Conservation (phyloP, 306 rosid species). For the Dryas drummondii region DNA sequence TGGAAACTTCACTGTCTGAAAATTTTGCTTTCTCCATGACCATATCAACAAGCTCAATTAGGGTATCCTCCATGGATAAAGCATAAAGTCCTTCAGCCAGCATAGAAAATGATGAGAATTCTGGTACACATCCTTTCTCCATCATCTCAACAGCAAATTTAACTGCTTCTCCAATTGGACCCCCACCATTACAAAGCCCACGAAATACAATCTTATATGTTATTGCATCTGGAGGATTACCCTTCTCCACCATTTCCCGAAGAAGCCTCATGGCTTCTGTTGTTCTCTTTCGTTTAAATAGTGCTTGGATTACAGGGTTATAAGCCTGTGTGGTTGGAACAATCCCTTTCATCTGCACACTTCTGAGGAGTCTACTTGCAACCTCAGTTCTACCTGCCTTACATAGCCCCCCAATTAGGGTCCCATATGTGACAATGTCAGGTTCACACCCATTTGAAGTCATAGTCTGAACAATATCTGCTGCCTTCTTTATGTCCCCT, state of each 20-base stretch:
- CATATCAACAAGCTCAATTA: conserved; percentile 61
- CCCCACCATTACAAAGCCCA: conserved; percentile 91
- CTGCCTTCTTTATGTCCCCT: conserved; percentile 79
- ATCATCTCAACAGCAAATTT: conserved; percentile 79
- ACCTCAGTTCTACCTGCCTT: conserved; percentile 79
- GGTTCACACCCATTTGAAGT: conserved; percentile 75
- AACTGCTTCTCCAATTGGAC: conserved; percentile 81
- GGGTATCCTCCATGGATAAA: conserved; percentile 77
- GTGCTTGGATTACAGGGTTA: conserved; percentile 73
- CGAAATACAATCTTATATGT: conserved; percentile 74
- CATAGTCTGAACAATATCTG: conserved; percentile 88
- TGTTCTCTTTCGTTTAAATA: conserved; percentile 67
- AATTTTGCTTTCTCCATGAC: conserved; percentile 67
- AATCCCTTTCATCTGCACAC: conserved; percentile 86
- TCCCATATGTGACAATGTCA: conserved; percentile 79
- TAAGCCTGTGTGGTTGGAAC: conserved; percentile 74
- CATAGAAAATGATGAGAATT: conserved; percentile 57
- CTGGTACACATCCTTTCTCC: conserved; percentile 69
- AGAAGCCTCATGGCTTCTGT: conserved; percentile 83
- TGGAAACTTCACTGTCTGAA: conserved; percentile 56
- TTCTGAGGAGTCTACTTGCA: conserved; percentile 82
- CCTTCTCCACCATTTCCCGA: conserved; percentile 86
- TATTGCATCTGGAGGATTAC: conserved; percentile 69
- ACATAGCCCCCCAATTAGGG: conserved; percentile 78
- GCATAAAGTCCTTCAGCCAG: conserved; percentile 89